Evolutionary conservation across 1,284 basidiomycete genomes (phyloP), one percentile per base, ranked within the genome.

Genomic region (Boletus sp.): DNA sequence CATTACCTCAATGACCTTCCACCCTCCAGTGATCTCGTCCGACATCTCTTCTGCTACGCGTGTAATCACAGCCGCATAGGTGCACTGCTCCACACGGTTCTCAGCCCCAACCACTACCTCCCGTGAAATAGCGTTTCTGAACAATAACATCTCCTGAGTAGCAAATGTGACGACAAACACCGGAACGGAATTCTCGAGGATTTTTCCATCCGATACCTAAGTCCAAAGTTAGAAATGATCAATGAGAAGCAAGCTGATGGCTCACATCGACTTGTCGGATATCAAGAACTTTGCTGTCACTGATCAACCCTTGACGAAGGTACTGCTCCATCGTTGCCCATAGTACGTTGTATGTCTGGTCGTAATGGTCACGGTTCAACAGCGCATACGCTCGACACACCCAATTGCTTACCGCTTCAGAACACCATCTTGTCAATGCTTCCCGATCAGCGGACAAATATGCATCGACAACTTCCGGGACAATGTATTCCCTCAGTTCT

Each of bases 271-370:
- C 93, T 72, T 94, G 86, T 54, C 91, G 85, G 64, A 97, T 95
- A 70, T 96, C 94, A 20, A 97, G 80, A 26, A 95, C 88, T 65
- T 91, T 91, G 66, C 88, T 92, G 62, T 94, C 91, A 53, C 88
- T 90, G 53, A 94, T 74, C 19, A 97, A 78, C 1, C 94, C 94
- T 64, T 94, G 91, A 49, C 82, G 79, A 45, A 96, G 75, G 69
- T 94, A 98, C 57, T 92, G 88, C 59, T 96, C 93, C 81, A 99
- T 89, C 3, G 94, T 96, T 3, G 95, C 95, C 88, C 94, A 96
- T 3, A 98, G 77, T 10, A 99, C 91, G 62, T 97, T 98, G 69
- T 94, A 93, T 2, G 93, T 94, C 91, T 94, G 42, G 10, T 50
- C 46, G 46, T n/a, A 34, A 40, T 8, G 8, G 26, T 14, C 23